Evolutionary conservation across 2,329 filamentous ascomycete genomes (phyloP), one percentile per base, ranked within the genome.

Genomic region (Tolypocladium endophyticum): DNA sequence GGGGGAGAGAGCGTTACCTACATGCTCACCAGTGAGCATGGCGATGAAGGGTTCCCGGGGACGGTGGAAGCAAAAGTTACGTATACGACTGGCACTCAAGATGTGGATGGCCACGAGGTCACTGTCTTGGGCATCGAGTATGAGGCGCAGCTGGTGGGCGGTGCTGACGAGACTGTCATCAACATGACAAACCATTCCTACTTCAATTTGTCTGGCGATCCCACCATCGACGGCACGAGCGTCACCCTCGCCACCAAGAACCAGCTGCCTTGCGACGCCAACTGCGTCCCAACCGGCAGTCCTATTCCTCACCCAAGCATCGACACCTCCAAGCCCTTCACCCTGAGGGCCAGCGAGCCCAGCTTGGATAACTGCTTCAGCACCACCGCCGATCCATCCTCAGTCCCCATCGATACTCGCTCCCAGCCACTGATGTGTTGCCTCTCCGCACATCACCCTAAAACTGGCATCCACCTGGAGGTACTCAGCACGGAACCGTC

Each of bases 151-250:
- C 80, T 97, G 55, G 81, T 91, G 3, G 87, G 83, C 3, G 87
- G 88, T 56, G 87, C 87, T 16, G 86, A 92, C n/a, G 93, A 97
- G 80, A 97, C 93, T 0, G 87, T 87, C 50, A 84, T 97, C 72
- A 95, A 92, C 75, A 83, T 97, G 76, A 97, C 94, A 56, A 99
- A 97, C 77, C 93, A 99, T 78, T 95, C 90, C 45, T 88, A 88
- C 77, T 88, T 88, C 74, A 87, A 88, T 74, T 79, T 87, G 39
- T 76, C 78, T 3, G 79, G 79, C 66, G 74, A 73, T 41, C 71
- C 77, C 20, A 78, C 80, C 23, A 81, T 83, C 61, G 80, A 80
- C 58, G 82, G 79, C 64, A 85, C 82, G 12, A 69, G 73, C 68
- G 88, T 92, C 74, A 90, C 88, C 67, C 82, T 95, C 57, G 79